phyloP scores from a whole-genome alignment of 2,329 filamentous ascomycete species.

The Xylaria sp. region DNA sequence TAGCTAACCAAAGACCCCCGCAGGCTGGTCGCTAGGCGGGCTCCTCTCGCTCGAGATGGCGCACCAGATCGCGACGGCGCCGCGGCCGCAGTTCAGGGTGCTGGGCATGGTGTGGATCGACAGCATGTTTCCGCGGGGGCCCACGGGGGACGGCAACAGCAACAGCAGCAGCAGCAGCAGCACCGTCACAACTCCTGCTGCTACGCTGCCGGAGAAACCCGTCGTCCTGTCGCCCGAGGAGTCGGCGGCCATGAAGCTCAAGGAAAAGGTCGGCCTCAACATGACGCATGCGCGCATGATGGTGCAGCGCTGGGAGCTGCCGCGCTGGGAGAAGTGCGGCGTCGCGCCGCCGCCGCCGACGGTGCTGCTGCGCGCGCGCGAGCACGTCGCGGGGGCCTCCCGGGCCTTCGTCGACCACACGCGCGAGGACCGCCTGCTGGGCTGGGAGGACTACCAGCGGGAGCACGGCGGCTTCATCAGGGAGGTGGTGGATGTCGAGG shows the following conservation, averaged over 20 bases:
- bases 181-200: too few species aligned
- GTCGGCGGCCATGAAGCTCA: conserved; percentile 33
- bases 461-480: conserved; percentile 45
- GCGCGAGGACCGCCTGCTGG: conserved; percentile 46
- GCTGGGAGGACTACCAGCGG: conserved; percentile 50
- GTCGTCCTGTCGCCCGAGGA: conserved; percentile 31
- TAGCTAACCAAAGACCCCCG: not conserved
- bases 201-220: conserved; percentile 33
- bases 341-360: conserved; percentile 40
- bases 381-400: conserved; percentile 41
- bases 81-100: conserved; percentile 42
- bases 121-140: conserved; percentile 44
- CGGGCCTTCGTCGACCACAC: conserved; percentile 46
- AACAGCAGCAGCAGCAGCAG: too few species aligned
- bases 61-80: conserved; percentile 42
- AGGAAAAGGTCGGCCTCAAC: conserved; percentile 38
- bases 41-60: conserved; percentile 55
- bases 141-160: conserved; percentile 18
- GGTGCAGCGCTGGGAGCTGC: conserved; percentile 32
- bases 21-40: conserved; percentile 58
- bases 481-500: conserved; percentile 51
- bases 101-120: conserved; percentile 58
- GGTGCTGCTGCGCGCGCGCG: conserved; percentile 50
- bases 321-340: conserved; percentile 24
- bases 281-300: conserved; percentile 39